A percentile compares a stretch with the other conserved stretches of the same genome.
Evolutionary conservation across 2,329 filamentous ascomycete species (phyloP).

Genomic region (Thermomyces lanuginosus): DNA sequence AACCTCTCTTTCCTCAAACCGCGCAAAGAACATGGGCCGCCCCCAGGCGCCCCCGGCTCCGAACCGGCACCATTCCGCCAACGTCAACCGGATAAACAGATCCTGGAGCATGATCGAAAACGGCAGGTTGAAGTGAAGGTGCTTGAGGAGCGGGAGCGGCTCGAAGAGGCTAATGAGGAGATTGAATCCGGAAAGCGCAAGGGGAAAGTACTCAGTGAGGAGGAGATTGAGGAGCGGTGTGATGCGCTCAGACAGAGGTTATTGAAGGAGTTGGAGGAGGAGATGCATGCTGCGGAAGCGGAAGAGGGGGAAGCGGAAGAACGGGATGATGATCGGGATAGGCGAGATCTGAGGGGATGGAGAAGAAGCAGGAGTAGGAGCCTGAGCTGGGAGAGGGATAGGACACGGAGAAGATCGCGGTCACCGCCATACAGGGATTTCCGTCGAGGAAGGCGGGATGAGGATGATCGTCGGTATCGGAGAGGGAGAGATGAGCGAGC

Average conservation of each 20-base stretch:
- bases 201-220: conserved; percentile 50
- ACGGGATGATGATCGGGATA: no score
- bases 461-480: conserved; percentile 8
- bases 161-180: conserved; percentile 60
- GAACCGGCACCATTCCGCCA: conserved; percentile 40
- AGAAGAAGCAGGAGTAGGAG: no score
- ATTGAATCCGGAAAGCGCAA: conserved; percentile 79
- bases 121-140: conserved; percentile 86
- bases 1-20: conserved; percentile 79
- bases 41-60: conserved; percentile 48
- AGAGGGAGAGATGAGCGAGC: conserved; percentile 7
- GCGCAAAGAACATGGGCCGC: conserved; percentile 50
- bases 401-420: no score
- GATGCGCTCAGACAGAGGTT: conserved; percentile 50
- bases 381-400: no score
- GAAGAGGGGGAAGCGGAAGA: no score
- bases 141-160: conserved; percentile 69
- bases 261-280: conserved; percentile 37
- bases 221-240: conserved; percentile 71
- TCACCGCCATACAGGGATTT: no score
- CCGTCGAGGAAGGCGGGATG: conserved; percentile 3
- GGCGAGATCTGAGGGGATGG: no score
- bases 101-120: conserved; percentile 85
- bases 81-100: conserved; percentile 76
- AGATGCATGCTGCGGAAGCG: no score